These are phyloP conservation scores for Geum urbanum DNA, from an alignment of 306 rosid species.

Conservation along the genomic window DNA sequence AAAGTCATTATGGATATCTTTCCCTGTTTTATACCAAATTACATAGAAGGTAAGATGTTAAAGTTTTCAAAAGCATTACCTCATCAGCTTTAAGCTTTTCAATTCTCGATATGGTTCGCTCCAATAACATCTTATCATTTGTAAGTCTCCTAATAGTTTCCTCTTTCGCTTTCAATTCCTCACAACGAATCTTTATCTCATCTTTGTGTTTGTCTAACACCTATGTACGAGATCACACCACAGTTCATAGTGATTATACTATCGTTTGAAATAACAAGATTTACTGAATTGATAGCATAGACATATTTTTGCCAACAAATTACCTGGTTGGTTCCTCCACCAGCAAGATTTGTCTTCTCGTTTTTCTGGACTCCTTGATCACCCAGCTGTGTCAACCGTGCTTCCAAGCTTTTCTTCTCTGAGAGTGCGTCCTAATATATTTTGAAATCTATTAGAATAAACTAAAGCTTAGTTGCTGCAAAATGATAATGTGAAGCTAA, in stretches of 20 bases:
- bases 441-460: conserved; percentile 17
- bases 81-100: conserved; percentile 63
- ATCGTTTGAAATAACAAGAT: conserved; percentile 5
- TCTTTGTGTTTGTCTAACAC: conserved; percentile 59
- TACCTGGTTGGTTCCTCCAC: conserved; percentile 60
- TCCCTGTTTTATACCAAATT: neutral
- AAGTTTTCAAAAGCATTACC: conserved; percentile 34
- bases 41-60: neutral
- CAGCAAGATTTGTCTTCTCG: conserved; percentile 42
- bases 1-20: conserved; percentile 20
- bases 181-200: conserved; percentile 55
- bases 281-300: conserved; percentile 5
- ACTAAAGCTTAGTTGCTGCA: neutral
- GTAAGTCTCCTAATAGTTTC: conserved; percentile 54
- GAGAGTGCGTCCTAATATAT: conserved; percentile 51
- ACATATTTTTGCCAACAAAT: conserved; percentile 15
- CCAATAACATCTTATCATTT: conserved; percentile 54
- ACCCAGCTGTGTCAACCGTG: conserved; percentile 54
- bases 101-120: conserved; percentile 47
- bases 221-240: conserved; percentile 28
- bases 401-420: conserved; percentile 71
- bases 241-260: conserved; percentile 6
- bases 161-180: conserved; percentile 58
- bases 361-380: conserved; percentile 46
- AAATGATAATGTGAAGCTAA: conserved; percentile 17